A percentile compares a stretch with the other conserved stretches of the same genome.
These are phyloP conservation scores for Fusarium falciforme DNA, from an alignment of 2,329 filamentous ascomycete genomes.

Conservation along the genomic window DNA sequence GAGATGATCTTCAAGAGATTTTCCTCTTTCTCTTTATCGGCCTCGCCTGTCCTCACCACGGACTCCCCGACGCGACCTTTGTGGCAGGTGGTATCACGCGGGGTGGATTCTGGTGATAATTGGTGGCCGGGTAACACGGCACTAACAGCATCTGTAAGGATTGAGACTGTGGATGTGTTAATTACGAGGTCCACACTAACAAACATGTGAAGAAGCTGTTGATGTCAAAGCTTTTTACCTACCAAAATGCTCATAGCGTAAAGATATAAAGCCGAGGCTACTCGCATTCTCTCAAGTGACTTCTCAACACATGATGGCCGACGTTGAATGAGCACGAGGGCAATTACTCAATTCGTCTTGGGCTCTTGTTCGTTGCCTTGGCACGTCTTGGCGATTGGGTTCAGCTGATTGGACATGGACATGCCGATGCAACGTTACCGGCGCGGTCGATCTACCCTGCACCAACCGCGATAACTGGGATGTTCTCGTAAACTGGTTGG, in stretches of 20 bases:
- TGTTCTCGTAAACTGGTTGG: neutral
- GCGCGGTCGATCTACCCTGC: neutral
- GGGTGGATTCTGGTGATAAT: conserved; percentile 5
- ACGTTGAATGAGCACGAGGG: neutral
- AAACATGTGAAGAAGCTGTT: neutral
- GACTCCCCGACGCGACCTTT: conserved; percentile 15
- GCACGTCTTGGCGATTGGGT: neutral
- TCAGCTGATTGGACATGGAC: neutral
- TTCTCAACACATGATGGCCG: neutral
- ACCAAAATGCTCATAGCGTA: neutral
- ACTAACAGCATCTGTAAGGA: neutral
- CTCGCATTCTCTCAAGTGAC: neutral
- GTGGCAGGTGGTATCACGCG: conserved; percentile 22
- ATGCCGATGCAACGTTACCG: neutral
- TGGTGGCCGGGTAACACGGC: neutral
- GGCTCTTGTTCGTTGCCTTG: neutral
- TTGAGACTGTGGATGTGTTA: neutral
- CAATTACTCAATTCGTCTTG: neutral
- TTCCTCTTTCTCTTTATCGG: neutral
- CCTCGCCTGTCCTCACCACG: neutral
- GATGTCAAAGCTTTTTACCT: neutral
- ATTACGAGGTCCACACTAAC: neutral
- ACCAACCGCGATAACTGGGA: neutral
- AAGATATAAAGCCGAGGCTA: neutral
- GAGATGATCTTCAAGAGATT: neutral